A percentile compares a stretch with the other conserved stretches of the same genome.
phyloP scores from a whole-genome alignment of 2,329 filamentous ascomycete species.

The Fusarium tuaranense region DNA sequence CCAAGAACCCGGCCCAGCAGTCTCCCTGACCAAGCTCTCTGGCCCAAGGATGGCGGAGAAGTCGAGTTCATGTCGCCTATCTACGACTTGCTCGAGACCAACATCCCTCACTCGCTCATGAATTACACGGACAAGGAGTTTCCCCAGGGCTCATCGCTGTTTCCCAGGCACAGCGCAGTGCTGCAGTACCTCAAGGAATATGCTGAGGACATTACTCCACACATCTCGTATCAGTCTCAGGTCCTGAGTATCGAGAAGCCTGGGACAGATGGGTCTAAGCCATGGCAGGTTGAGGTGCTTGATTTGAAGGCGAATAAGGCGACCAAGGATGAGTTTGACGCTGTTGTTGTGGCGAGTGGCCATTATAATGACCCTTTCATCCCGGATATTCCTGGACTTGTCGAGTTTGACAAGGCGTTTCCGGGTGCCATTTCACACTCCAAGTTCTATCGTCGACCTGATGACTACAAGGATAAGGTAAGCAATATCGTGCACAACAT shows the following conservation, averaged over 20 bases:
- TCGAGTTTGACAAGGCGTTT: conserved; percentile 61
- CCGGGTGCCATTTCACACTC: conserved; percentile 69
- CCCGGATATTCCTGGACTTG: conserved; percentile 67
- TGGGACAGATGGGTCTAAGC: conserved; percentile 2
- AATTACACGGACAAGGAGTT: conserved; percentile 73
- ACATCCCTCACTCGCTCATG: conserved; percentile 81
- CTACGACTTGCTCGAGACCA: conserved; percentile 79
- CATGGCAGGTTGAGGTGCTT: conserved; percentile 59
- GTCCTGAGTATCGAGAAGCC: conserved; percentile 60
- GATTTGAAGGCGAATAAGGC: conserved; percentile 44
- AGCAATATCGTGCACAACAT: not conserved
- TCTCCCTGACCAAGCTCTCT: conserved; percentile 57
- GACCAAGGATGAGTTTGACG: conserved; percentile 63
- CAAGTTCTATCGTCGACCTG: conserved; percentile 71
- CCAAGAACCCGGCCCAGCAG: conserved; percentile 47
- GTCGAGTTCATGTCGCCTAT: conserved; percentile 76
- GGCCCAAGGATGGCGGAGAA: conserved; percentile 37
- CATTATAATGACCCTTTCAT: conserved; percentile 72
- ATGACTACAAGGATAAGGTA: conserved; percentile 49
- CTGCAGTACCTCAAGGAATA: conserved; percentile 75
- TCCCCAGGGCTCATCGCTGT: conserved; percentile 68
- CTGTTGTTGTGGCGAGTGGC: conserved; percentile 71
- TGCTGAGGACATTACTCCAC: conserved; percentile 66
- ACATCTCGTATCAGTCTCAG: conserved; percentile 72
- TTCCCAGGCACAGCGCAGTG: conserved; percentile 74